Evolutionary conservation across 805 yeast species (phyloP).

Genomic region (Debaryomyces prosopidis): DNA sequence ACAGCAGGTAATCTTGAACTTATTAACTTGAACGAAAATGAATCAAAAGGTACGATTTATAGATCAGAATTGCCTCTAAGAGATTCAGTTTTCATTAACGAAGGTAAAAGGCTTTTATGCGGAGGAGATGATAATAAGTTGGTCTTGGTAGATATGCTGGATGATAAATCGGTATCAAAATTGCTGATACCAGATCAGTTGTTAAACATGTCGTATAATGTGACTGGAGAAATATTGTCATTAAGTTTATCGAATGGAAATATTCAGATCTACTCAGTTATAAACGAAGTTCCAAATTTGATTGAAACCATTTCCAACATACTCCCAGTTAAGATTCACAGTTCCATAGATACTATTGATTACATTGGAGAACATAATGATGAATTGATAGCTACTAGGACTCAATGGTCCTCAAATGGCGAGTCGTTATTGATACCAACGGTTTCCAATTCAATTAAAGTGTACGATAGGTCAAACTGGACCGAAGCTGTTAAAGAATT

Average conservation of each 20-base stretch:
- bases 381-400: slow-evolving; percentile 50
- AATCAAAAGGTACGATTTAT: slow-evolving; percentile 37
- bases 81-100: slow-evolving; percentile 58
- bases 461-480: slow-evolving; percentile 45
- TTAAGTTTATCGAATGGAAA: slow-evolving; percentile 62
- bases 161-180: slow-evolving; percentile 28
- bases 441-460: slow-evolving; percentile 44
- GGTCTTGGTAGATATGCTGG: slow-evolving; percentile 42
- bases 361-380: slow-evolving; percentile 44
- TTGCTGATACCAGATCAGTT: slow-evolving; percentile 54
- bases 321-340: slow-evolving; percentile 37
- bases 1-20: slow-evolving; percentile 45
- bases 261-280: slow-evolving; percentile 53
- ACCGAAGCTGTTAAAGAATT: slow-evolving; percentile 12
- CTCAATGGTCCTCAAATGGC: slow-evolving; percentile 74
- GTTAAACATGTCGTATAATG: slow-evolving; percentile 54
- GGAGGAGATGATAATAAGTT: slow-evolving; percentile 71
- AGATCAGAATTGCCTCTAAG: slow-evolving; percentile 50
- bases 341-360: slow-evolving; percentile 35
- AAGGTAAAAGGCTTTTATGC: slow-evolving; percentile 55
- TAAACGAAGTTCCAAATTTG: slow-evolving; percentile 55
- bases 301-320: slow-evolving; percentile 44
- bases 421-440: slow-evolving; percentile 69
- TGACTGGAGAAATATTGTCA: slow-evolving; percentile 56
- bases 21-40: slow-evolving; percentile 30